These are phyloP conservation scores for Seiridium cupressi DNA, from an alignment of 2,329 filamentous ascomycete genomes.

Conservation along the genomic window DNA sequence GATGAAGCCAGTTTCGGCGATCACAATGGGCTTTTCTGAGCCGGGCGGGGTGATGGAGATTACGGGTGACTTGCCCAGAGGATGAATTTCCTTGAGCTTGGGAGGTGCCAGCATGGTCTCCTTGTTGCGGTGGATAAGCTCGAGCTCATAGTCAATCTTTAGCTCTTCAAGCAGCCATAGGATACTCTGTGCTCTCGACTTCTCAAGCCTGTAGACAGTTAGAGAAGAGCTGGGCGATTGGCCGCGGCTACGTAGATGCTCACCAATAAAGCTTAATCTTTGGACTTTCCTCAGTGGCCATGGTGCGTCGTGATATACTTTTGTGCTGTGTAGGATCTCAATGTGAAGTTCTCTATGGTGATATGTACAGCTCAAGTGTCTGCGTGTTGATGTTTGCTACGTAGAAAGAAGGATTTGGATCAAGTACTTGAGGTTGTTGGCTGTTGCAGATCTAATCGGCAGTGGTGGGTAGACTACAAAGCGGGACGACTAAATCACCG, in stretches of 20 bases:
- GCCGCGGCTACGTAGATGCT: constrained; percentile 3
- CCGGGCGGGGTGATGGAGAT: constrained; percentile 58
- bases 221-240: too few relatives aligned
- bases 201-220: constrained; percentile 65
- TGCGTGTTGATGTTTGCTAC: too few relatives aligned
- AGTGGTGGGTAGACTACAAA: background rate
- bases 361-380: too few relatives aligned
- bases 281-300: constrained; percentile 30
- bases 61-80: constrained; percentile 83
- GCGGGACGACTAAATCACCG: background rate
- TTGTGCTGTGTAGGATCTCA: too few relatives aligned
- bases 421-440: background rate
- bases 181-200: constrained; percentile 79
- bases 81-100: constrained; percentile 75
- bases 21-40: constrained; percentile 47
- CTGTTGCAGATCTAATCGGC: background rate
- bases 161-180: constrained; percentile 86
- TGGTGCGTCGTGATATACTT: background rate
- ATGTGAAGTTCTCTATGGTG: too few relatives aligned
- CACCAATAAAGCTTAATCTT: constrained; percentile 67
- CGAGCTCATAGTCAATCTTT: constrained; percentile 73
- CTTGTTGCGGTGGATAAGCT: constrained; percentile 70
- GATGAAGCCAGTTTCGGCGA: constrained; percentile 82
- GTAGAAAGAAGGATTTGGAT: too few relatives aligned
- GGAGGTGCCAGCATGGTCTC: constrained; percentile 68